Conservation (phyloP, 371 early-diverging fungal genomes). For the Apophysomyces variabilis region DNA sequence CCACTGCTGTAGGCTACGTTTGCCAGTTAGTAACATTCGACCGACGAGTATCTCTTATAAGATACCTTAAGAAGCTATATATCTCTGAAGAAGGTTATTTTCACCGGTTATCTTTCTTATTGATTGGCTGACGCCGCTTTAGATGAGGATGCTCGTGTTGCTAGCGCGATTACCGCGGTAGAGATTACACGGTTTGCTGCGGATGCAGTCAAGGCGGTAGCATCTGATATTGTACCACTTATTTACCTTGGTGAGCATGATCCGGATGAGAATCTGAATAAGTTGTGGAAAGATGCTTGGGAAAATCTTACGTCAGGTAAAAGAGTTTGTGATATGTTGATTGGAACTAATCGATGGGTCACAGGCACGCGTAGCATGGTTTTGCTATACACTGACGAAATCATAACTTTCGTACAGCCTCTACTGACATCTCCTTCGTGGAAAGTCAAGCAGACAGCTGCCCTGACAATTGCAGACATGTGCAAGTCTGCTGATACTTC, state of each 20-base stretch:
- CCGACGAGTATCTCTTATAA: conserved; percentile 67
- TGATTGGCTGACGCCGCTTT: neutral
- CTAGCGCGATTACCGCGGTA: conserved; percentile 71
- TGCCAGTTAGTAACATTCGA: conserved; percentile 65
- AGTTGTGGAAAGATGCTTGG: conserved; percentile 83
- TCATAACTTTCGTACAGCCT: conserved; percentile 59
- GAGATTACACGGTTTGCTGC: conserved; percentile 83
- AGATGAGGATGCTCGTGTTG: conserved; percentile 78
- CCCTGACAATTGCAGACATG: conserved; percentile 68
- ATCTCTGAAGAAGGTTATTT: conserved; percentile 64
- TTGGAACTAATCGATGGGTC: neutral
- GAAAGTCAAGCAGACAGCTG: conserved; percentile 83
- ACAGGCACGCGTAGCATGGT: conserved; percentile 65
- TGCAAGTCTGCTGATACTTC: conserved; percentile 48
- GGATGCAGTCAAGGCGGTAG: conserved; percentile 64
- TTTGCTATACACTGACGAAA: conserved; percentile 62
- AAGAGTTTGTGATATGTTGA: neutral
- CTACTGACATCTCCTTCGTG: conserved; percentile 73
- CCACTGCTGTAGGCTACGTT: conserved; percentile 84
- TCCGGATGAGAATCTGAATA: conserved; percentile 56
- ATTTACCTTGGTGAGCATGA: conserved; percentile 82
- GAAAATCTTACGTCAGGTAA: conserved; percentile 79
- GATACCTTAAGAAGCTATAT: conserved; percentile 73
- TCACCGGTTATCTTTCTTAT: no score
- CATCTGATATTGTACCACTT: conserved; percentile 71